phyloP scores from a whole-genome alignment of 108 stramenopile genomes.

The Nitzschia palea region DNA sequence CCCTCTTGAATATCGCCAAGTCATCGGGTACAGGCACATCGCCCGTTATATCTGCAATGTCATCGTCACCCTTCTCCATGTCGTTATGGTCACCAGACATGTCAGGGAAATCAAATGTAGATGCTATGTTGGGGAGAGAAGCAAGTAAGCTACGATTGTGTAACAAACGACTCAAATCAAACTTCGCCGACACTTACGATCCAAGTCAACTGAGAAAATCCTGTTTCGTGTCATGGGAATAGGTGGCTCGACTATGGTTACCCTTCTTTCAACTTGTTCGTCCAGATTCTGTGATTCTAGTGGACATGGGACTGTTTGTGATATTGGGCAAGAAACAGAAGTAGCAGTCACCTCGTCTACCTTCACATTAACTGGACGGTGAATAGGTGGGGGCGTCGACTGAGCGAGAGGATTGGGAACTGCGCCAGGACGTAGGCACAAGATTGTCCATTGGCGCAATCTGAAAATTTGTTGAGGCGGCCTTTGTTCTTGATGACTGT shows the following conservation, averaged over 20 bases:
- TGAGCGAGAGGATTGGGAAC: conserved; percentile 27
- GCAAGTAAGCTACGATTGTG: not conserved
- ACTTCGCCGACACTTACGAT: conserved; percentile 50
- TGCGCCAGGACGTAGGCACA: not conserved
- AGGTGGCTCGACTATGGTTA: conserved; percentile 19
- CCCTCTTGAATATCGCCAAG: conserved; percentile 43
- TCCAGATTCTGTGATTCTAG: conserved; percentile 2
- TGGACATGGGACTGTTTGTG: conserved; percentile 36
- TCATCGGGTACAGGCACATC: conserved; percentile 11
- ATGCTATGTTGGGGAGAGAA: conserved; percentile 23
- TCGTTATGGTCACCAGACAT: conserved; percentile 41
- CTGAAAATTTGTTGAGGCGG: not conserved
- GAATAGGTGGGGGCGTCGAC: not conserved
- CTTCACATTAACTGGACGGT: not conserved
- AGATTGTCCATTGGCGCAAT: not conserved
- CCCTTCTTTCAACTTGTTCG: conserved; percentile 5
- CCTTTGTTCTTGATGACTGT: not conserved
- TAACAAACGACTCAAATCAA: not conserved
- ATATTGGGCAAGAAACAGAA: conserved; percentile 70
- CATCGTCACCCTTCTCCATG: conserved; percentile 2
- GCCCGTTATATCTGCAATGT: conserved; percentile 4
- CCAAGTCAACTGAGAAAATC: conserved; percentile 85
- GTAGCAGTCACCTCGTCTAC: too few species aligned
- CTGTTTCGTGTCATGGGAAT: conserved; percentile 24
- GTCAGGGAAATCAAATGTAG: conserved; percentile 66